Conservation (phyloP, 2,329 filamentous ascomycete species). For the Cladobotryum mycophilum region DNA sequence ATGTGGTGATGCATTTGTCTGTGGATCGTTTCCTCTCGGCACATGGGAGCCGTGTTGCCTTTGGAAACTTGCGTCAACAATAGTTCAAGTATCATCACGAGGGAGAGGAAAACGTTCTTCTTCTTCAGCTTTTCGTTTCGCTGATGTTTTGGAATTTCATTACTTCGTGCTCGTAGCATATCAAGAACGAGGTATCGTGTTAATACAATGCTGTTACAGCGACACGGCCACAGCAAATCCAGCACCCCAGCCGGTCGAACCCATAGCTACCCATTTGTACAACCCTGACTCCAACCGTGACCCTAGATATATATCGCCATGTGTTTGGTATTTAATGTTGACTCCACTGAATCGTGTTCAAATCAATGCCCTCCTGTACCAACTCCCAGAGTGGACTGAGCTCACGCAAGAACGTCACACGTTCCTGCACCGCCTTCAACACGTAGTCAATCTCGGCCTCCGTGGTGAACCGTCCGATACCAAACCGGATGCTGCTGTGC, state of each 20-base stretch:
- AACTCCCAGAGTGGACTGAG: conserved; percentile 95
- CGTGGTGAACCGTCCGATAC: conserved; percentile 94
- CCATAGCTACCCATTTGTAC: not conserved
- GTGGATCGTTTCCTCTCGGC: too few relatives aligned
- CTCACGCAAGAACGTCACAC: conserved; percentile 89
- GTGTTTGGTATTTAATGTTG: conserved; percentile 61
- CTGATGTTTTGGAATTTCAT: conserved; percentile 5
- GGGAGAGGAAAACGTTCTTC: not conserved
- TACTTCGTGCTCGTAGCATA: conserved; percentile 10
- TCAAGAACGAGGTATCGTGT: conserved; percentile 15
- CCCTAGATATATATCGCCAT: too few relatives aligned
- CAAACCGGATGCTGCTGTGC: conserved; percentile 95
- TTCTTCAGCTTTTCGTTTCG: too few relatives aligned
- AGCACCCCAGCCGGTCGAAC: conserved; percentile 13
- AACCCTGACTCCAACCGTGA: too few relatives aligned
- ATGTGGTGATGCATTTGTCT: too few relatives aligned
- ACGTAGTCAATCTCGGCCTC: conserved; percentile 96
- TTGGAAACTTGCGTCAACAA: too few relatives aligned
- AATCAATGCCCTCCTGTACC: conserved; percentile 91
- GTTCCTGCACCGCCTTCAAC: conserved; percentile 82
- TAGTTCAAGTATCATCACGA: not conserved
- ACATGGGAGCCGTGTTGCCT: too few relatives aligned
- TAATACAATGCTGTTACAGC: conserved; percentile 28
- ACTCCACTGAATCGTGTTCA: conserved; percentile 97
- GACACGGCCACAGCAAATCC: conserved; percentile 17